Percentiles rank a stretch among this genome's conserved stretches.
phyloP scores from a whole-genome alignment of 148 eudicot genomes.

The Arbutus unedo region DNA sequence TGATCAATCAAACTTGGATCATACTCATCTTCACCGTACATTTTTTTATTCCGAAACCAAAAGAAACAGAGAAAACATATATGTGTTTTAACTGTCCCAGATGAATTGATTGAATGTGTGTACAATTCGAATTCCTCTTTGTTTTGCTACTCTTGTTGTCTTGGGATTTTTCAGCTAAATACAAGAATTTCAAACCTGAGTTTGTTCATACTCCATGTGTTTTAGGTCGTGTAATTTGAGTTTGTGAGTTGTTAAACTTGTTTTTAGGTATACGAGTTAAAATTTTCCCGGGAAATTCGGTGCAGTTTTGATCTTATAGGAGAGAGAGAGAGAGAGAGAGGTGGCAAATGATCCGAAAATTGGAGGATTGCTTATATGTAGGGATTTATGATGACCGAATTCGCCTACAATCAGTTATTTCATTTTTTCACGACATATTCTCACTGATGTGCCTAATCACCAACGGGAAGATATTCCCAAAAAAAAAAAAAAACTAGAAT shows the following conservation, averaged over 20 bases:
- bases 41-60: not conserved
- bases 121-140: not conserved
- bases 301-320: conserved; percentile 7
- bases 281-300: conserved; percentile 1
- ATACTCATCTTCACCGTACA: conserved; percentile 13
- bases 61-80: not conserved
- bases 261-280: not conserved
- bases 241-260: not conserved
- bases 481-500: no score
- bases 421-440: not conserved
- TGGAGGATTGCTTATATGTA: not conserved
- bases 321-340: not conserved
- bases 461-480: no score
- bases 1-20: conserved; percentile 11
- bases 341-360: conserved; percentile 1
- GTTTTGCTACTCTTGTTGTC: not conserved
- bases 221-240: not conserved
- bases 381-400: not conserved
- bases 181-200: not conserved
- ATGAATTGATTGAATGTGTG: not conserved
- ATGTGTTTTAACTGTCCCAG: not conserved
- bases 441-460: not conserved
- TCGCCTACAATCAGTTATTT: not conserved
- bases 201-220: not conserved
- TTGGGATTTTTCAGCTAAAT: not conserved